Conservation (phyloP, 2,329 filamentous ascomycete species). For the Penicillium sp. region DNA sequence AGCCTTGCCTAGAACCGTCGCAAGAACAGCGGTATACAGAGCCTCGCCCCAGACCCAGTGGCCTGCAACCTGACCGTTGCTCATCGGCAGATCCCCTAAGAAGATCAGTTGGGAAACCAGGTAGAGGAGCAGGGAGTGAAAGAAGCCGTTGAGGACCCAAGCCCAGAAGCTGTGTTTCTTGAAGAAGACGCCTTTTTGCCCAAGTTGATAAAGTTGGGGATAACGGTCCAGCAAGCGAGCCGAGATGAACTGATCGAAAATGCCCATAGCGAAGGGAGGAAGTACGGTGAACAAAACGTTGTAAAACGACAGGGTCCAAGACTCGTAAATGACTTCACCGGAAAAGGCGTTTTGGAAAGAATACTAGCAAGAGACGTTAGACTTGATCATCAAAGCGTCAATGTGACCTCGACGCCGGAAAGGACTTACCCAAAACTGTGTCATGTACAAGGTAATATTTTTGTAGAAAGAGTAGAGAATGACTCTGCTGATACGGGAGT, state of each 20-base stretch:
- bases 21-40: constrained; percentile 88
- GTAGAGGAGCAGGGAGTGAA: constrained; percentile 92
- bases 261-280: constrained; percentile 87
- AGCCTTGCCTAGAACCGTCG: constrained; percentile 90
- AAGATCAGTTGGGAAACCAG: constrained; percentile 76
- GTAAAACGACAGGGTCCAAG: constrained; percentile 98
- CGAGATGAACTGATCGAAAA: constrained; percentile 96
- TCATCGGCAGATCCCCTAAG: constrained; percentile 69
- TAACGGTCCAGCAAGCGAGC: constrained; percentile 90
- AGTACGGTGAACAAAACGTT: constrained; percentile 97
- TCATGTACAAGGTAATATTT: constrained; percentile 98
- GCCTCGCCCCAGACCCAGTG: constrained; percentile 98
- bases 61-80: constrained; percentile 74
- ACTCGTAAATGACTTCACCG: constrained; percentile 96
- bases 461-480: constrained; percentile 99
- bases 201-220: constrained; percentile 88
- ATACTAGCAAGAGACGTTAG: constrained; percentile 53
- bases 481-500: constrained; percentile 92
- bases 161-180: constrained; percentile 83
- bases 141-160: constrained; percentile 92
- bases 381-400: no score
- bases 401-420: not conserved
- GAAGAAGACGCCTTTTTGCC: constrained; percentile 91
- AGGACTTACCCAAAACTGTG: constrained; percentile 85
- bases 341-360: constrained; percentile 98